Evolutionary conservation across 352 stramenopile species (phyloP).

Genomic region (Globisporangium yorkense): DNA sequence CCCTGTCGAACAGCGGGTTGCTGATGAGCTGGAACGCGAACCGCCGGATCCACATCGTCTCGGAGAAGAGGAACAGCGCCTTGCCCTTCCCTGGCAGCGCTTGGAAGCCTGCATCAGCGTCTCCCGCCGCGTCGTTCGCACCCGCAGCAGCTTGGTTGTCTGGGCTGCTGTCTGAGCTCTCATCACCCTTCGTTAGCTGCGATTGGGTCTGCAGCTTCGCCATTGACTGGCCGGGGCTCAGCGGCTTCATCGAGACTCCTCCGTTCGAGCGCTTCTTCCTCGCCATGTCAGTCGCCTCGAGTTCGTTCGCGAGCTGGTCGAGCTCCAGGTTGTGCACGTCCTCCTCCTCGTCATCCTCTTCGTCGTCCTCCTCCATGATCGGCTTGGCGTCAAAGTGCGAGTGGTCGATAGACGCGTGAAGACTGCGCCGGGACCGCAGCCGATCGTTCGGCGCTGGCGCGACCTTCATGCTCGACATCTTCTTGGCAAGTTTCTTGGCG

Average conservation of each 20-base stretch:
- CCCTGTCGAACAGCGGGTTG: slow-evolving; percentile 74
- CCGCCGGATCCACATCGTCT: slow-evolving; percentile 31
- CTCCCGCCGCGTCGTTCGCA: background rate
- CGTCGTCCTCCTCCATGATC: slow-evolving; percentile 14
- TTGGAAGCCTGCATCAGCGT: slow-evolving; percentile 6
- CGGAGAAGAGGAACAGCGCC: slow-evolving; percentile 46
- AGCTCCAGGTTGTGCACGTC: slow-evolving; percentile 19
- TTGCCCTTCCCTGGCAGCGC: slow-evolving; percentile 15
- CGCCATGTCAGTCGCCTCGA: background rate
- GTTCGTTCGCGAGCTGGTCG: slow-evolving; percentile 15
- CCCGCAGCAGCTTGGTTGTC: no score
- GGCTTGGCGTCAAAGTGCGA: slow-evolving; percentile 3
- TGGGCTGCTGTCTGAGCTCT: background rate
- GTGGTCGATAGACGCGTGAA: slow-evolving; percentile 9
- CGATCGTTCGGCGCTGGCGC: slow-evolving; percentile 13
- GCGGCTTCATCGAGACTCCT: background rate
- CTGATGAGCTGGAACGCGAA: slow-evolving; percentile 41
- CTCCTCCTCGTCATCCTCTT: slow-evolving; percentile 37
- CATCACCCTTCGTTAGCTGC: background rate
- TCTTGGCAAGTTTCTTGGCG: slow-evolving; percentile 37
- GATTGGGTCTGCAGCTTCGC: background rate
- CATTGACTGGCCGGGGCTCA: background rate
- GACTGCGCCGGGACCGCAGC: slow-evolving; percentile 11
- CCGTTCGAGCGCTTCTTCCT: background rate
- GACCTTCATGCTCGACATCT: slow-evolving; percentile 66